Conservation (phyloP, 1,139 yeast genomes). For the Geotrichum histeridarum region DNA sequence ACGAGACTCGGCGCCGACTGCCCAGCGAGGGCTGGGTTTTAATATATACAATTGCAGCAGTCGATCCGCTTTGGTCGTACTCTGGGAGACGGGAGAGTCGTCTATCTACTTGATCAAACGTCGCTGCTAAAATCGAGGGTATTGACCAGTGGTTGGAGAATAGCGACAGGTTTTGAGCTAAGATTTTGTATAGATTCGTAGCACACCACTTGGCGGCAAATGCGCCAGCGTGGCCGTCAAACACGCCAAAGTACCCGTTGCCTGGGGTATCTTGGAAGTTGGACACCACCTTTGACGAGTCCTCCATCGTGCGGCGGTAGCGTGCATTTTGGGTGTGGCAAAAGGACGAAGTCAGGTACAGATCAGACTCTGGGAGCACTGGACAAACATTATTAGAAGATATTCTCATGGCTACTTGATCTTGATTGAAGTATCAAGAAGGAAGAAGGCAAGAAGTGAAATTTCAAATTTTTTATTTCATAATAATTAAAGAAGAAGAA, state of each 20-base stretch:
- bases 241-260: slow-evolving; percentile 86
- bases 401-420: no score
- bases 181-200: slow-evolving; percentile 55
- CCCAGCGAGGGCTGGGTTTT: not conserved
- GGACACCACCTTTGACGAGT: slow-evolving; percentile 79
- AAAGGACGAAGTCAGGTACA: slow-evolving; percentile 5
- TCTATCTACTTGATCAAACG: slow-evolving; percentile 26
- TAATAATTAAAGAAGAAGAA: no score
- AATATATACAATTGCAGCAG: slow-evolving; percentile 27
- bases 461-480: no score
- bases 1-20: slow-evolving; percentile 1
- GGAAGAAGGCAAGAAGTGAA: no score
- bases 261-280: slow-evolving; percentile 78
- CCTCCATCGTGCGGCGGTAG: slow-evolving; percentile 78
- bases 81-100: slow-evolving; percentile 7
- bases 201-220: slow-evolving; percentile 88
- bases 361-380: no score
- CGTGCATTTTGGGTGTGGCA: slow-evolving; percentile 28
- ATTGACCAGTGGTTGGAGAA: slow-evolving; percentile 16
- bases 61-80: slow-evolving; percentile 23
- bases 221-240: slow-evolving; percentile 89
- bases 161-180: slow-evolving; percentile 15
- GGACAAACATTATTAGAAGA: no score
- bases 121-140: slow-evolving; percentile 22
- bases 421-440: no score